A percentile compares a stretch with the other conserved stretches of the same genome.
Evolutionary conservation across 2,329 filamentous ascomycete species (phyloP).

Genomic region (Teratosphaeriaceae sp.): DNA sequence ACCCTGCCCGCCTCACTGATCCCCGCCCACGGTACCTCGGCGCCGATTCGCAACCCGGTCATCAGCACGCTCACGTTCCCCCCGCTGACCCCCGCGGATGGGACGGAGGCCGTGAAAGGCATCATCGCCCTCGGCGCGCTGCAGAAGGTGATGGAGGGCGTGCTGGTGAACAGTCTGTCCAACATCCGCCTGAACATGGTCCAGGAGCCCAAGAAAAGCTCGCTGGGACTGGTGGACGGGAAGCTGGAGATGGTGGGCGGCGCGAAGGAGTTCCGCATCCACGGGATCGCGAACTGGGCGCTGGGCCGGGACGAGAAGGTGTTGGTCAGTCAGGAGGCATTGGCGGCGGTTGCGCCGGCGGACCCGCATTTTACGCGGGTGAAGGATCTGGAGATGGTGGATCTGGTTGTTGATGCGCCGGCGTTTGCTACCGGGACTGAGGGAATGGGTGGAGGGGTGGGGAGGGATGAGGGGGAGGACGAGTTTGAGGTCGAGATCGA

Average conservation of each 20-base stretch:
- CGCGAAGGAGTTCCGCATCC: conserved; percentile 57
- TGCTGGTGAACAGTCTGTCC: conserved; percentile 54
- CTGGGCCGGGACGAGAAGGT: conserved; percentile 85
- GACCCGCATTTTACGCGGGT: conserved; percentile 81
- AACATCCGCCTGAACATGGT: conserved; percentile 60
- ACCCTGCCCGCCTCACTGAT: conserved; percentile 73
- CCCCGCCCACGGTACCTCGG: conserved; percentile 69
- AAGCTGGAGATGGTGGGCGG: conserved; percentile 9
- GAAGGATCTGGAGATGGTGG: conserved; percentile 64
- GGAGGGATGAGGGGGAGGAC: neutral
- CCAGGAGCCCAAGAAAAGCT: conserved; percentile 52
- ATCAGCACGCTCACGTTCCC: conserved; percentile 67
- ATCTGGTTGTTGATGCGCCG: conserved; percentile 58
- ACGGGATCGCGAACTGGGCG: conserved; percentile 71
- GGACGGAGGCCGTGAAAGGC: neutral
- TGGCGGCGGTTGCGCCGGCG: conserved; percentile 60
- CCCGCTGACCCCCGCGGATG: conserved; percentile 31
- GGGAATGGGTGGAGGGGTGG: neutral
- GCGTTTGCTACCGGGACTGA: neutral
- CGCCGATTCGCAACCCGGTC: conserved; percentile 61
- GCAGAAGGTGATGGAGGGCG: conserved; percentile 52
- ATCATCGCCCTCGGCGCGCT: conserved; percentile 37
- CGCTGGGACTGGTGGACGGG: no score
- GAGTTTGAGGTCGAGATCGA: neutral
- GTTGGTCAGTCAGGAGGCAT: conserved; percentile 66